Evolutionary conservation across 495 filamentous ascomycete species (phyloP).

Genomic region (Annulohypoxylon nitens): DNA sequence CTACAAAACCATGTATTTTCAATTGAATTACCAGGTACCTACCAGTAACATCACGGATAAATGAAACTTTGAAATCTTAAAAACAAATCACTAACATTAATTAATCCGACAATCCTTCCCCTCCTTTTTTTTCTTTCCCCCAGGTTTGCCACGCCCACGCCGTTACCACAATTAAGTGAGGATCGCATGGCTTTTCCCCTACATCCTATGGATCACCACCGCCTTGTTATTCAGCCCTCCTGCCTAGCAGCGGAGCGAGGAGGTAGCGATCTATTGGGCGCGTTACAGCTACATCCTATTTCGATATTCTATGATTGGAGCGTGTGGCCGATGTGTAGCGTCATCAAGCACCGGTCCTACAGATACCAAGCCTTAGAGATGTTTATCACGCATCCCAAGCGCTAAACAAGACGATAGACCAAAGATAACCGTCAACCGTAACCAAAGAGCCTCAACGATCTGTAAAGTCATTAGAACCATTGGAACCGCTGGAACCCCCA

Average conservation of each 20-base stretch:
- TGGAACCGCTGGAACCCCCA: constrained; percentile 1
- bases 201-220: constrained; percentile 20
- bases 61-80: not conserved
- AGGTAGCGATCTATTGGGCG: not conserved
- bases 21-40: not conserved
- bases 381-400: constrained; percentile 6
- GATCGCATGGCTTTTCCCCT: constrained; percentile 14
- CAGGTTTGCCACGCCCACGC: constrained; percentile 2
- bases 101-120: not conserved
- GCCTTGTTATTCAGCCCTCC: constrained; percentile 37
- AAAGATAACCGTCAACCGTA: constrained; percentile 13
- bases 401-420: not conserved
- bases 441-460: constrained; percentile 38
- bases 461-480: constrained; percentile 3
- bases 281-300: constrained; percentile 1
- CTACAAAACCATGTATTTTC: not conserved
- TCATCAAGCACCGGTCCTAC: constrained; percentile 1
- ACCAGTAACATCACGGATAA: not conserved
- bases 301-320: constrained; percentile 1
- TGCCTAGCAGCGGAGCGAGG: constrained; percentile 1
- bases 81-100: not conserved
- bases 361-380: not conserved
- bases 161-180: not conserved
- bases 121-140: not conserved
- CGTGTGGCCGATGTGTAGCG: not conserved